Conservation (phyloP, 345 rosid genomes). For the Aquilaria malaccensis region DNA sequence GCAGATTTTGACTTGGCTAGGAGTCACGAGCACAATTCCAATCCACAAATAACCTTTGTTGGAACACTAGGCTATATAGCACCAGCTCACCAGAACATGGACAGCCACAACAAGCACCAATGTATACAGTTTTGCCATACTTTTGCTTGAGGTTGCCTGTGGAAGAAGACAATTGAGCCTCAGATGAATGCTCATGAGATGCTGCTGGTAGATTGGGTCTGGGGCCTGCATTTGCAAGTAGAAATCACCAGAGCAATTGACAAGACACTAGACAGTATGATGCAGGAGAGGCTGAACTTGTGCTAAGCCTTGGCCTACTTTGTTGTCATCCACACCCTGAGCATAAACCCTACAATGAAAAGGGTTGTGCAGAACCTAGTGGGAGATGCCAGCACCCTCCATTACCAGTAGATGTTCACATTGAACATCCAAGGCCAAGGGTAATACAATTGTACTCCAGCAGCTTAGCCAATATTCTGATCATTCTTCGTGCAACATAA, state of each 20-base stretch:
- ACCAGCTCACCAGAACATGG: constrained; percentile 46
- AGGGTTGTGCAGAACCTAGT: constrained; percentile 20
- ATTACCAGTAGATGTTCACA: constrained; percentile 1
- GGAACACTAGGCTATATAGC: constrained; percentile 52
- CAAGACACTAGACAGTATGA: constrained; percentile 19
- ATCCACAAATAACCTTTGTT: constrained; percentile 36
- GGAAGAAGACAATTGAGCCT: constrained; percentile 34
- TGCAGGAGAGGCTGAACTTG: constrained; percentile 24
- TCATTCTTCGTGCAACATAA: constrained; percentile 7
- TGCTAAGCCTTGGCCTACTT: constrained; percentile 26
- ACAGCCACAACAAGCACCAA: constrained; percentile 43
- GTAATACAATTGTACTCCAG: neutral
- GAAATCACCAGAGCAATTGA: constrained; percentile 23
- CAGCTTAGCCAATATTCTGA: constrained; percentile 10
- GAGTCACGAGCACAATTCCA: constrained; percentile 34
- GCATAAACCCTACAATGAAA: constrained; percentile 28
- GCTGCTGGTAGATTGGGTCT: constrained; percentile 36
- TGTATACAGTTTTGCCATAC: constrained; percentile 39
- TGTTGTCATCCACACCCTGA: constrained; percentile 29
- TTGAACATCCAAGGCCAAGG: constrained; percentile 9
- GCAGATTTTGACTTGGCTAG: constrained; percentile 50
- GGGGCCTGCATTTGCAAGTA: constrained; percentile 9
- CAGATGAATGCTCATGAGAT: constrained; percentile 26
- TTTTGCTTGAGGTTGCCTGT: constrained; percentile 43
- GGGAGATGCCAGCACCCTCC: constrained; percentile 23